Percentiles rank a stretch among this genome's conserved stretches.
Evolutionary conservation across 2,329 filamentous ascomycete genomes (phyloP).

Genomic region (Graphiopsis chlorocephala): DNA sequence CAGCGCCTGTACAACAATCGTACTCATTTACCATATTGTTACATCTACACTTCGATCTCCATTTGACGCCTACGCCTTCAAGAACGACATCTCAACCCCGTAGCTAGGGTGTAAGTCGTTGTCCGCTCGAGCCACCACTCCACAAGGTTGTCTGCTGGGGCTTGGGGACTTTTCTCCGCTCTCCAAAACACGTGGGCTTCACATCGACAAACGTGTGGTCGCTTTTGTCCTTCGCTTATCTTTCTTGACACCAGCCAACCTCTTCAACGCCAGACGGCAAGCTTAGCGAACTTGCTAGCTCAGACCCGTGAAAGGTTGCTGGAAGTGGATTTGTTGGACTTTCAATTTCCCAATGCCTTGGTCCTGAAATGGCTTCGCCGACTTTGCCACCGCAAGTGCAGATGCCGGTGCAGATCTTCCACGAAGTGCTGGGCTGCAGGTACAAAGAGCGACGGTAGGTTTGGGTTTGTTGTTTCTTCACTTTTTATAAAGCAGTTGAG

Average conservation of each 20-base stretch:
- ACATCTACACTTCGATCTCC: not conserved
- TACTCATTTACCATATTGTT: too few species aligned
- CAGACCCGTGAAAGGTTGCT: not conserved
- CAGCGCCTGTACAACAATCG: not conserved
- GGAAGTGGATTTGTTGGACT: not conserved
- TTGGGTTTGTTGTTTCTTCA: not conserved
- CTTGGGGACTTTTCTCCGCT: not conserved
- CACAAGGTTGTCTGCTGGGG: not conserved
- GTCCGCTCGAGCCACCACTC: not conserved
- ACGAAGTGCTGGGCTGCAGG: not conserved
- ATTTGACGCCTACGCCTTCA: not conserved
- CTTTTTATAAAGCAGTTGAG: not conserved
- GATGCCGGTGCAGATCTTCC: not conserved
- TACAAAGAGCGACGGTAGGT: not conserved
- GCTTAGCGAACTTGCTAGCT: conserved; percentile 8
- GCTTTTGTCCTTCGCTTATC: not conserved
- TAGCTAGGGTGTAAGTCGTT: too few species aligned
- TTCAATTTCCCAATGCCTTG: not conserved
- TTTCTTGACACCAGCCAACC: not conserved
- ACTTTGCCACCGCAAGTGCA: not conserved
- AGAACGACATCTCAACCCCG: too few species aligned
- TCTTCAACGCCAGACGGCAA: not conserved
- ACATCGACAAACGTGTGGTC: not conserved
- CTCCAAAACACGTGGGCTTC: conserved; percentile 7
- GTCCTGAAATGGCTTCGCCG: not conserved